Conservation (phyloP, 2,329 filamentous ascomycete species). For the Tolypocladium pustulatum region DNA sequence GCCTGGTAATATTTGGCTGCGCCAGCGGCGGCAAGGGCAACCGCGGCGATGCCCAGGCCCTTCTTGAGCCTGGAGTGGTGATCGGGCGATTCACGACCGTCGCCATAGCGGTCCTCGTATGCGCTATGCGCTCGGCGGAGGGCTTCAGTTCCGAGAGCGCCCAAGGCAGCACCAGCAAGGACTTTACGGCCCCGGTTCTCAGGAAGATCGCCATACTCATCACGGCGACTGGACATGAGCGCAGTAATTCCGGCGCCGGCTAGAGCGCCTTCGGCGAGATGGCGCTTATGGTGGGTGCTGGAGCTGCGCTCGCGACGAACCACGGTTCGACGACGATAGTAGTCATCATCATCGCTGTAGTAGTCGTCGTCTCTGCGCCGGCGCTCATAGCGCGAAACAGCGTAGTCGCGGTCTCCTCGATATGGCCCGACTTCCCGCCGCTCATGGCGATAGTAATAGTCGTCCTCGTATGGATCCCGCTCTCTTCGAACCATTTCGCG, state of each 20-base stretch:
- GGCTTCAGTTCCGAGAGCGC: slow-evolving; percentile 51
- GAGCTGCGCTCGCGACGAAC: slow-evolving; percentile 40
- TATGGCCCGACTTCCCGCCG: slow-evolving; percentile 31
- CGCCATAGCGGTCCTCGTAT: slow-evolving; percentile 42
- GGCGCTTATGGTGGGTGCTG: slow-evolving; percentile 42
- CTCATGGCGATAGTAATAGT: slow-evolving; percentile 42
- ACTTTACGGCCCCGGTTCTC: slow-evolving; percentile 48
- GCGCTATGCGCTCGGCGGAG: slow-evolving; percentile 49
- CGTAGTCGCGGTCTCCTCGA: slow-evolving; percentile 21
- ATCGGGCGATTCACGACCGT: slow-evolving; percentile 26
- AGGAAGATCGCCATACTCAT: slow-evolving; percentile 36
- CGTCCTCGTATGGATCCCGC: slow-evolving; percentile 31
- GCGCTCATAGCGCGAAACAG: slow-evolving; percentile 25
- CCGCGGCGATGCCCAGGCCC: slow-evolving; percentile 51
- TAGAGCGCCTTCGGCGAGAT: slow-evolving; percentile 53
- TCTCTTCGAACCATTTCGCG: slow-evolving; percentile 20
- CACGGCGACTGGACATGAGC: slow-evolving; percentile 44
- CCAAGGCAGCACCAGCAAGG: slow-evolving; percentile 50
- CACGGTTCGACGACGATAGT: slow-evolving; percentile 33
- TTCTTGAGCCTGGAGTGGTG: slow-evolving; percentile 44
- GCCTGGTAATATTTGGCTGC: slow-evolving; percentile 54
- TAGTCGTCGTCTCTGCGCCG: slow-evolving; percentile 31
- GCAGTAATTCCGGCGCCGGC: slow-evolving; percentile 53
- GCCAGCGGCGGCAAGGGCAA: slow-evolving; percentile 53
- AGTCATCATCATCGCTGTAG: slow-evolving; percentile 35